These are phyloP conservation scores for Ophiognomonia clavigignenti-juglandacearum DNA, from an alignment of 2,329 filamentous ascomycete genomes.

Conservation along the genomic window DNA sequence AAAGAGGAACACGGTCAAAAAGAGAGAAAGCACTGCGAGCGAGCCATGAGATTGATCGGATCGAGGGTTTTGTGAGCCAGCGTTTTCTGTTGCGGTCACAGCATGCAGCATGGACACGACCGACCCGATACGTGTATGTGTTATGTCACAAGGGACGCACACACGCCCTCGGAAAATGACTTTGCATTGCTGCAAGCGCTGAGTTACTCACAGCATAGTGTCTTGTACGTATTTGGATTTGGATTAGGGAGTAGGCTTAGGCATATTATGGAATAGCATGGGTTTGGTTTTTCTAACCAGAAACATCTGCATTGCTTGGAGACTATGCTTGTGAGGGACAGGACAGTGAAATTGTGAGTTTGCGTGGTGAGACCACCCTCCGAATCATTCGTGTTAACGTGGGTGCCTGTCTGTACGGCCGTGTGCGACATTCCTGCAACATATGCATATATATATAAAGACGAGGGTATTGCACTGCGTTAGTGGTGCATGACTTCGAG, in stretches of 20 bases:
- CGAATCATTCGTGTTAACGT: no score
- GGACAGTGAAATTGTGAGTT: no score
- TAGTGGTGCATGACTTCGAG: no score
- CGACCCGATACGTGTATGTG: slow-evolving; percentile 8
- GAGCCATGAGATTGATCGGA: no score
- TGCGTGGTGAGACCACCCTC: no score
- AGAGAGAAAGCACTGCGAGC: not conserved
- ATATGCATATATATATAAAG: no score
- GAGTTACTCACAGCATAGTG: not conserved
- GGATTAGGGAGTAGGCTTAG: slow-evolving; percentile 7
- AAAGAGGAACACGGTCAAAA: not conserved
- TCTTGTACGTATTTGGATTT: slow-evolving; percentile 14
- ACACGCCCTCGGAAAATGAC: slow-evolving; percentile 6
- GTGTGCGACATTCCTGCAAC: no score
- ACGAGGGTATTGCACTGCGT: no score
- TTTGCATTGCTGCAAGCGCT: slow-evolving; percentile 5
- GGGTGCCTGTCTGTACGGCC: no score
- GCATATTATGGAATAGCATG: slow-evolving; percentile 6
- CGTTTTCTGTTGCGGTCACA: no score
- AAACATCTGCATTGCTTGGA: no score
- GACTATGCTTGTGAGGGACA: no score
- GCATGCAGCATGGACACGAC: slow-evolving; percentile 8
- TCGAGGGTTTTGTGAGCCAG: not conserved
- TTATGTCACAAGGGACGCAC: slow-evolving; percentile 8
- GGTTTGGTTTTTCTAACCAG: slow-evolving; percentile 9